Base-by-base conservation (phyloP, 352 stramenopile species). In the Pythium rishiriense region DNA sequence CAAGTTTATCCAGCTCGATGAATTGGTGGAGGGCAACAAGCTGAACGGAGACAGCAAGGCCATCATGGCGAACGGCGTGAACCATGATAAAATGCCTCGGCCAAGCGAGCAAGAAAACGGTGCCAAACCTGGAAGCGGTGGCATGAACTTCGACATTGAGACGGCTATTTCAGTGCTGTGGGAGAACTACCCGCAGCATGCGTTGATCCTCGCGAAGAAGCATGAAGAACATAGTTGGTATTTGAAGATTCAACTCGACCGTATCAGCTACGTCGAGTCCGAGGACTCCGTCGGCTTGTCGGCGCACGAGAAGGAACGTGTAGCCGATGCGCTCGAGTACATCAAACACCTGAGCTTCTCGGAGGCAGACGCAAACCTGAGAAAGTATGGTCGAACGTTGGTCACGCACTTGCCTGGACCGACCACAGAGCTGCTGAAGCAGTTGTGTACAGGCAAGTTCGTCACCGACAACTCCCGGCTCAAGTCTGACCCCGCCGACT, bases 121-220 rank as follows among this genome's bases (percentile, higher is more conserved):
- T 10, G 41, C 50, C n/a, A 85, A 80, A 47, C 66, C 73, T 11
- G 63, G 72, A 43, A 41, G 58, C 0, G 68, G 61, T n/a, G 53
- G 59, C 31, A 66, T 95, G 37, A 94, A 90, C 58, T 97, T 97
- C 52, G 91, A 97, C 60, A 83, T 98, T 12, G 86, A 96, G 63
- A 97, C 90, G n/a, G 93, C 93, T 3, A 93, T 98, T 22, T 94
- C 85, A 14, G 93, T 98, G 33, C 54, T 98, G 53, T 95, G 91
- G 74, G 90, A 96, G 63, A 96, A 96, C 61, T 98, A 97, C 70
- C 91, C 80, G 22, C 87, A 94, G 42, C 90, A 97, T 60, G 94
- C 90, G 26, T 70, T 98, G 29, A 88, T 87, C 42, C 72, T 98
- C 42, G 91, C 91, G 24, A 94, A 88, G 62, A 97, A 97, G 69